Base-by-base conservation (phyloP, 495 filamentous ascomycete genomes). In the Terfezia boudieri region DNA sequence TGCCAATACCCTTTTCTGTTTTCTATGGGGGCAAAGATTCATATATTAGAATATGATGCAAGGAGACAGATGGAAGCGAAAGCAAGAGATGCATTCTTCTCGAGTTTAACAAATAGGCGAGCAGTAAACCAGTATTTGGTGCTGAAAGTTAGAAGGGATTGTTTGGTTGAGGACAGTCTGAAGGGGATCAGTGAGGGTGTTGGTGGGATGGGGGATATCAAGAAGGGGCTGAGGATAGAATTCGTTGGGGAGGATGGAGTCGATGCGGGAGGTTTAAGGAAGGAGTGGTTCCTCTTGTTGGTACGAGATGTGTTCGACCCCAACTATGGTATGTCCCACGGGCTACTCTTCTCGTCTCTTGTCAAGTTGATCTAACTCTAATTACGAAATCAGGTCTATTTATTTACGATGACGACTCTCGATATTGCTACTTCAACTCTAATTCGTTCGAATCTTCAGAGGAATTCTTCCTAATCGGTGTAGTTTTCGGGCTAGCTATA, bases 1-100 rank as follows among this genome's bases (percentile, higher is more conserved):
- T 95, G 87, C 62, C 86, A 94, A 62, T 94, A 89, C 61, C 88
- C 88, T 4, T 93, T 94, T 67, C 83, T 94, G 60, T 73, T 95
- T 36, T 93, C 86, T 53, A 89, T 95, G 59, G 86, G 85, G 69
- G 82, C 86, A 35, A 95, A 95, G 68, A 94, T 92, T 56, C 83
- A 81, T 59, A 92, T 94, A 56, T 70, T 94, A 61, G 88, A 94
- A 65, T 77, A 92, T 62, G 89, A 95, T 66, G 85, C 86, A 4
- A 77, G 81, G 58, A 76, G 88, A 8, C 89, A 94, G 68, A 94
- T 94, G 88, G 82, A 86, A 58, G 77, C 81, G 53, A 85, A 84
- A 61, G 88, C 89, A 9, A 74, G 89, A 50, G 84, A 94, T 60
- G 88, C 89, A 1, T 94, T 93, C 64, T 93, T 94, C 60, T 79